phyloP scores from a whole-genome alignment of 2,329 filamentous ascomycete species.

The Fusarium sp. region DNA sequence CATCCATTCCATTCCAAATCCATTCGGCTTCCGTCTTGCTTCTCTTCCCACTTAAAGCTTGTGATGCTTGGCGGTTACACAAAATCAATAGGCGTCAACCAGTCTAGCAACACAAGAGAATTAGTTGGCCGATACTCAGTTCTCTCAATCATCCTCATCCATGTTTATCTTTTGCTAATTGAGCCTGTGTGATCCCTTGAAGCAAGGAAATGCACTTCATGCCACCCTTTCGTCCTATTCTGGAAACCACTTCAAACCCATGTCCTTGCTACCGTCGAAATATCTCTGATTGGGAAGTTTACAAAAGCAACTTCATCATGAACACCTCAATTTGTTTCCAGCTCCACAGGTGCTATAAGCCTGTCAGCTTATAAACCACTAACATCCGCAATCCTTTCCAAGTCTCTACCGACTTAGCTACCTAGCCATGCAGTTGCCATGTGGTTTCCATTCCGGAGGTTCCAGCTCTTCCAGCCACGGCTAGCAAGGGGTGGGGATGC shows the following conservation, averaged over 20 bases:
- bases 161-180: conserved; percentile 1
- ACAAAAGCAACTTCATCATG: conserved; percentile 21
- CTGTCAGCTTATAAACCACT: background rate
- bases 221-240: conserved; percentile 23
- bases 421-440: conserved; percentile 12
- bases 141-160: background rate
- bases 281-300: conserved; percentile 15
- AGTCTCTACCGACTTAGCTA: background rate
- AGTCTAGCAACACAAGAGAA: conserved; percentile 16
- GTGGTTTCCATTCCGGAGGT: conserved; percentile 3
- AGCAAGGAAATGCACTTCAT: conserved; percentile 28
- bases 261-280: conserved; percentile 43
- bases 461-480: background rate
- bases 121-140: background rate
- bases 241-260: conserved; percentile 34
- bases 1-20: conserved; percentile 10
- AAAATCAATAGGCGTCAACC: background rate
- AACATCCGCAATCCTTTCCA: background rate
- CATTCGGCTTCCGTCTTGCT: conserved; percentile 9
- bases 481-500: background rate
- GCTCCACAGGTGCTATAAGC: background rate
- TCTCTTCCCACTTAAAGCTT: background rate
- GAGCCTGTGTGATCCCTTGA: conserved; percentile 8
- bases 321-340: conserved; percentile 9
- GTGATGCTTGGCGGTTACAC: conserved; percentile 19